A percentile compares a stretch with the other conserved stretches of the same genome.
phyloP scores from a whole-genome alignment of 495 filamentous ascomycete genomes.

The Astrothelium subdiscretum region DNA sequence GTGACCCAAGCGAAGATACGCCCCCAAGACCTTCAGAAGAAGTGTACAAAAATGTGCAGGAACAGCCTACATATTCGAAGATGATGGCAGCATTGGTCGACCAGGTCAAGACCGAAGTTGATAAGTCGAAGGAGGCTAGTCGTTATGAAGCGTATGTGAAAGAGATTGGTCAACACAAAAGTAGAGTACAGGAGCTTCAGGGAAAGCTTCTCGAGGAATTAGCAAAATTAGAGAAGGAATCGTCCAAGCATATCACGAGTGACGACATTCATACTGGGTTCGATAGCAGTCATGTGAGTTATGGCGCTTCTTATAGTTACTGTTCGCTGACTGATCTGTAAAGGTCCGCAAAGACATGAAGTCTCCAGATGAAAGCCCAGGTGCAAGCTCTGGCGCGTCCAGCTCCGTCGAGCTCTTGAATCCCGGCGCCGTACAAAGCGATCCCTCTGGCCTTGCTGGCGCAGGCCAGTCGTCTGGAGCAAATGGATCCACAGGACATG shows the following conservation, averaged over 20 bases:
- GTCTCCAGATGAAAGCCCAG: background rate
- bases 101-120: slow-evolving; percentile 83
- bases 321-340: background rate
- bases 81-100: slow-evolving; percentile 92
- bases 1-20: slow-evolving; percentile 51
- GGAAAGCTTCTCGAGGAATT: slow-evolving; percentile 59
- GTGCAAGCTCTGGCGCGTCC: background rate
- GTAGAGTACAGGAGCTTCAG: slow-evolving; percentile 68
- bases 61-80: slow-evolving; percentile 77
- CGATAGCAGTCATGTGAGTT: slow-evolving; percentile 65
- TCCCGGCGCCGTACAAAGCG: background rate
- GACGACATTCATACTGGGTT: slow-evolving; percentile 86
- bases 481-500: slow-evolving; percentile 46
- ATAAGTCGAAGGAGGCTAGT: slow-evolving; percentile 50
- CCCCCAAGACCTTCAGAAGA: slow-evolving; percentile 62
- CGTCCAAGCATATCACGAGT: slow-evolving; percentile 83
- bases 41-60: slow-evolving; percentile 59
- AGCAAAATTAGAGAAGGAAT: slow-evolving; percentile 74
- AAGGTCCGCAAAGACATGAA: background rate
- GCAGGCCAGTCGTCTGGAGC: slow-evolving; percentile 41
- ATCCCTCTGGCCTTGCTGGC: slow-evolving; percentile 34
- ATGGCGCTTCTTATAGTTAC: background rate
- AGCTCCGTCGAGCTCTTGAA: slow-evolving; percentile 51
- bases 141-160: slow-evolving; percentile 60
- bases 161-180: slow-evolving; percentile 61